Conservation (phyloP, 2,329 filamentous ascomycete genomes). For the Fusarium continuum region DNA sequence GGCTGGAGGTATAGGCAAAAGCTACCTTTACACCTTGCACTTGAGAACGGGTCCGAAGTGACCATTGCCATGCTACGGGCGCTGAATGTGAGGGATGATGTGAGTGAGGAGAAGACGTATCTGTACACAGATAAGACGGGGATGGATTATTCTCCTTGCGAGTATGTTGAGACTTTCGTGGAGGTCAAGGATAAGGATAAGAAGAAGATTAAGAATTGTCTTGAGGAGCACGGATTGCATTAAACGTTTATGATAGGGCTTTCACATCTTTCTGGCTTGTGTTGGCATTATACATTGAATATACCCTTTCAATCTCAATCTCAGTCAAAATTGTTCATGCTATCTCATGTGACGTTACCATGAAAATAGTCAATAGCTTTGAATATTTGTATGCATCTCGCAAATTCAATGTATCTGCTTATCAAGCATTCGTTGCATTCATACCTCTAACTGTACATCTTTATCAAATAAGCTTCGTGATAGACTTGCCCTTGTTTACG, state of each 20-base stretch:
- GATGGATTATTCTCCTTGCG: constrained; percentile 1
- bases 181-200: constrained; percentile 16
- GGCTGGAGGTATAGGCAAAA: constrained; percentile 13
- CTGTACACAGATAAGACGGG: constrained; percentile 15
- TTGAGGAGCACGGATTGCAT: neutral
- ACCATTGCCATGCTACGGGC: constrained; percentile 8
- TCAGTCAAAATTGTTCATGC: too few species aligned
- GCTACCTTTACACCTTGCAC: constrained; percentile 5
- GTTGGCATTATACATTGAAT: neutral
- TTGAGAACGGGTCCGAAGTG: constrained; percentile 9
- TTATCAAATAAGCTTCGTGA: constrained; percentile 10
- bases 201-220: neutral
- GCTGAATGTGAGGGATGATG: neutral
- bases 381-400: too few species aligned
- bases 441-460: neutral
- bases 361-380: too few species aligned
- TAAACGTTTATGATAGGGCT: neutral
- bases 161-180: constrained; percentile 16
- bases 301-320: too few species aligned
- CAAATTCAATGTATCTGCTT: too few species aligned
- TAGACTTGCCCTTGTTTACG: constrained; percentile 12
- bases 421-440: neutral
- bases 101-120: constrained; percentile 2
- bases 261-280: rapidly evolving
- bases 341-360: too few species aligned